A percentile compares a stretch with the other conserved stretches of the same genome.
These are phyloP conservation scores for Withania somnifera DNA, from an alignment of 305 asterid genomes.

Conservation along the genomic window DNA sequence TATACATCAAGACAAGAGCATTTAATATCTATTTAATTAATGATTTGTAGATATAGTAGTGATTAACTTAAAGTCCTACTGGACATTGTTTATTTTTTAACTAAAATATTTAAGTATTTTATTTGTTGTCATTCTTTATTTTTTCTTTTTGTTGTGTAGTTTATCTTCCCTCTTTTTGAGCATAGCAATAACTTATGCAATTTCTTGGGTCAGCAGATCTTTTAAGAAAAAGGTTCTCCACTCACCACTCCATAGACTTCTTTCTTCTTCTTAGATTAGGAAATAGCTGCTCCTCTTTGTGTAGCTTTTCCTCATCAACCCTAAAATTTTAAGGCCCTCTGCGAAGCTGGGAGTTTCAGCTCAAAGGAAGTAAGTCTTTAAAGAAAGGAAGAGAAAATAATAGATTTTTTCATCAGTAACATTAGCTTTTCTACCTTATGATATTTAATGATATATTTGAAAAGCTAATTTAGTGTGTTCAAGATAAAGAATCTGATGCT, in stretches of 20 bases:
- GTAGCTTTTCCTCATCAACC: not conserved
- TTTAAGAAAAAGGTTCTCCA: conserved; percentile 6
- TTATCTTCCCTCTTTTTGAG: conserved; percentile 16
- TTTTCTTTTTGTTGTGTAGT: not conserved
- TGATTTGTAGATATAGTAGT: not conserved
- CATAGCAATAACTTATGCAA: conserved; percentile 31
- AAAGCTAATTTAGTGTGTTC: not conserved
- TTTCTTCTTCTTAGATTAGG: conserved; percentile 3
- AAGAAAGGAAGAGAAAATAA: not conserved
- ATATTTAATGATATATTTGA: not conserved
- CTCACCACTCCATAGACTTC: conserved; percentile 8
- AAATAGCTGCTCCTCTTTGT: not conserved
- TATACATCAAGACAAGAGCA: not conserved
- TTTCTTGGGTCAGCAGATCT: conserved; percentile 29
- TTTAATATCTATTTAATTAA: not conserved
- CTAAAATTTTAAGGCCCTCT: not conserved
- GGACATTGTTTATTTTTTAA: not conserved
- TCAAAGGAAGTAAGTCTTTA: not conserved
- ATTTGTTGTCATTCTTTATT: not conserved
- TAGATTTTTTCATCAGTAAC: not conserved
- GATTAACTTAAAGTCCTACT: not conserved
- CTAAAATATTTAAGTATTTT: too few species aligned
- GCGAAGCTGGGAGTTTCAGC: not conserved
- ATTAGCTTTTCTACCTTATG: not conserved
- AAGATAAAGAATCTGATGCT: not conserved